Conservation (phyloP, 768 basidiomycete genomes). For the Pleurotus djamor region DNA sequence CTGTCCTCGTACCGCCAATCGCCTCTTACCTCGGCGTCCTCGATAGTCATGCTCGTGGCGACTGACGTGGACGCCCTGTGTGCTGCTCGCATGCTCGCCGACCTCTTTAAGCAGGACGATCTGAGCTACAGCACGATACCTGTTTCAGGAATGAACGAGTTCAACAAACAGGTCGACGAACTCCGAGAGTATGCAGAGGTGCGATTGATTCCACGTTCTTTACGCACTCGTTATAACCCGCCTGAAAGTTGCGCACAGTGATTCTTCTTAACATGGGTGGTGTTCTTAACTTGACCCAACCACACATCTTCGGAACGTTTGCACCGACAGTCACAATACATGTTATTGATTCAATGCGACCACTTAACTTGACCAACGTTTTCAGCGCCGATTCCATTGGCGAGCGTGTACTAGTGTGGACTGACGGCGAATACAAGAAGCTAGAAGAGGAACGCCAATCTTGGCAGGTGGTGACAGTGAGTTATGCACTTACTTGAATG, state of each 20-base stretch:
- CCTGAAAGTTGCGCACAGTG: conserved; percentile 74
- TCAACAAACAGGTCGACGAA: conserved; percentile 14
- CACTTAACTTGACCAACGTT: conserved; percentile 84
- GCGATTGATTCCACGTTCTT: neutral
- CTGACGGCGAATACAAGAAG: conserved; percentile 77
- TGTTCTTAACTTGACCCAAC: conserved; percentile 76
- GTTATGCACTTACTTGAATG: conserved; percentile 13
- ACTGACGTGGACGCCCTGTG: conserved; percentile 93
- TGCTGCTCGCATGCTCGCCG: conserved; percentile 86
- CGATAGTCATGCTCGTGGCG: conserved; percentile 82
- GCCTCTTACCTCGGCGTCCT: conserved; percentile 76
- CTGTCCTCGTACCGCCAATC: conserved; percentile 71
- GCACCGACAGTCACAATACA: conserved; percentile 67
- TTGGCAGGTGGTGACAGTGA: conserved; percentile 82
- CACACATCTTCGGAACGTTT: conserved; percentile 78
- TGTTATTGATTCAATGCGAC: conserved; percentile 92
- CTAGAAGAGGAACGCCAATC: conserved; percentile 73
- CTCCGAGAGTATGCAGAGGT: conserved; percentile 18
- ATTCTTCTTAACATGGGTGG: conserved; percentile 93
- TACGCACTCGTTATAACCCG: neutral
- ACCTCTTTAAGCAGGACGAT: conserved; percentile 91
- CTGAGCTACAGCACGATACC: conserved; percentile 89
- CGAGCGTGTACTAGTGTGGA: conserved; percentile 87
- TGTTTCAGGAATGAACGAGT: conserved; percentile 78
- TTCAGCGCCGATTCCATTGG: conserved; percentile 70